These are phyloP conservation scores for Cutaneotrichosporon mucoides DNA, from an alignment of 1,284 basidiomycete genomes.

Conservation along the genomic window DNA sequence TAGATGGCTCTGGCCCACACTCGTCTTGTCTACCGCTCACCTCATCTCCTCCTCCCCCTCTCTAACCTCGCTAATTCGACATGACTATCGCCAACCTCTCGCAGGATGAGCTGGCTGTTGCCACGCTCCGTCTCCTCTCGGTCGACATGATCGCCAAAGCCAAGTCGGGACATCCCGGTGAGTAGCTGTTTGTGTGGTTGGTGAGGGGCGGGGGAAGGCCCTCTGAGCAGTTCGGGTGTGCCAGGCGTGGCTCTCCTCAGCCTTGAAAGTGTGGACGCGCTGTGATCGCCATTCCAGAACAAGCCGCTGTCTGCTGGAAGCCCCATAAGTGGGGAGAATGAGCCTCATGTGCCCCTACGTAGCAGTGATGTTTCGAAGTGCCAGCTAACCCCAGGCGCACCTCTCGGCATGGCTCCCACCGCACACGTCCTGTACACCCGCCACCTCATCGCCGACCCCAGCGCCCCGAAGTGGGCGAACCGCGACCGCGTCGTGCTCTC, in stretches of 20 bases:
- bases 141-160: background rate
- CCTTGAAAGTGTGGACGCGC: too few species aligned
- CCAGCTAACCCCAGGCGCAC: background rate
- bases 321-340: too few species aligned
- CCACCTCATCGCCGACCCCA: constrained; percentile 80
- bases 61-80: too few species aligned
- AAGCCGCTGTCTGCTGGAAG: too few species aligned
- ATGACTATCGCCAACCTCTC: background rate
- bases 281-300: too few species aligned
- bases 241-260: too few species aligned
- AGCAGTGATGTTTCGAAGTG: background rate
- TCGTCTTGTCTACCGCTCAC: too few species aligned
- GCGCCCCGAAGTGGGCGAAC: constrained; percentile 86
- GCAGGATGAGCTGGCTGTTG: background rate
- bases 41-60: too few species aligned
- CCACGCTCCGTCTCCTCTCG: background rate
- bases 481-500: constrained; percentile 60
- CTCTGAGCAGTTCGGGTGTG: too few species aligned
- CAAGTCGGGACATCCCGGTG: background rate
- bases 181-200: background rate
- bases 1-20: too few species aligned
- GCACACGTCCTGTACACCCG: constrained; percentile 79
- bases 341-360: too few species aligned
- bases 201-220: too few species aligned
- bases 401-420: constrained; percentile 68